Evolutionary conservation across 2,329 filamentous ascomycete species (phyloP), one percentile per base, ranked within the genome.

Genomic region (Colletotrichum sp.): DNA sequence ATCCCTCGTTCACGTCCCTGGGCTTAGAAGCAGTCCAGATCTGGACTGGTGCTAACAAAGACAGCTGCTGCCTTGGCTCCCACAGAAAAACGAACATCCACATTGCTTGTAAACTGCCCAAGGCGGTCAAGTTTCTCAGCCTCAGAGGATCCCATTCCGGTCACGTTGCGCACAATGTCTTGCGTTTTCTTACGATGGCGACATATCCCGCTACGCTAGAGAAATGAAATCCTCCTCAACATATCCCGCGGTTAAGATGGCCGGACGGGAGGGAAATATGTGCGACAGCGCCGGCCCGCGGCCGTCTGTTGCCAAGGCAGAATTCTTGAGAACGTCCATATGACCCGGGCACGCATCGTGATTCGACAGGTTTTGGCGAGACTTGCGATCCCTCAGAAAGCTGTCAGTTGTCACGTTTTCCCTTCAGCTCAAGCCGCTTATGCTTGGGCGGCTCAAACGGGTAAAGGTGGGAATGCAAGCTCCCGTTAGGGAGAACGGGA

Each of bases 161-260:
- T 27, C 34, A 27, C 5, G 11, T 34, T 19, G 19, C 34, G 48
- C 64, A 60, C 34, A 27, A 55, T 74, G 59, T 66, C 74, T 76
- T 44, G 25, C 64, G 22, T 65, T 6, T 13, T 48, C 22, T 52
- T 52, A 32, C 25, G 25, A 74, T 76, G 48, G 59, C n/a, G 71
- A 66, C 27, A 22, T 65, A 68, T 74, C 34, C 59, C 65, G 59
- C 59, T 64, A 76, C 65, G 59, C 59, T 64, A 76, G 64, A 30
- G n/a, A 22, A 8, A 9, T 48, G 8, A 12, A 57, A 27, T 57
- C 22, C 11, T 55, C 66, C 48, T 60, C 64, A 55, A 64, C 44
- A 68, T 25, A 39, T 27, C 3, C 9, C 9, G 55, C 27, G 39
- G 27, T 65, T 34, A 28, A 48, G 6, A 34, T 25, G 25, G 19